Evolutionary conservation across 148 eudicot species (phyloP).

Genomic region (Rhododendron simsii): DNA sequence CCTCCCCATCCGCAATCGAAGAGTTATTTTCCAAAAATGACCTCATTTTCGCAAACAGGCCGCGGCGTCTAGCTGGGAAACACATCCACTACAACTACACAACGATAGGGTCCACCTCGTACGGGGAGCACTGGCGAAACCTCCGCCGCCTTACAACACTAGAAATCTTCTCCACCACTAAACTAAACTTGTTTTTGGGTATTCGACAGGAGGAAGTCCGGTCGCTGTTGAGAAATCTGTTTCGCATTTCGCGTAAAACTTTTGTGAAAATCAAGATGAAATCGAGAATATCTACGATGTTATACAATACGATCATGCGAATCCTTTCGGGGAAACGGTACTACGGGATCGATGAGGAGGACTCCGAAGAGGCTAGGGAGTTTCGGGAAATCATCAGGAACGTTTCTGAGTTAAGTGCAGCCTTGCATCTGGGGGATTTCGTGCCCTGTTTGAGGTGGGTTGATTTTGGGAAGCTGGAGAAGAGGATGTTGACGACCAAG

Average conservation of each 20-base stretch:
- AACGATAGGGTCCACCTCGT: neutral
- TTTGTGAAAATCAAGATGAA: too few species aligned
- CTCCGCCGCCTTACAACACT: neutral
- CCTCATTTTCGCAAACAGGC: slow-evolving; percentile 9
- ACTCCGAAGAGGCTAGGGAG: slow-evolving; percentile 9
- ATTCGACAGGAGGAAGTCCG: slow-evolving; percentile 29
- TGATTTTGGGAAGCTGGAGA: slow-evolving; percentile 21
- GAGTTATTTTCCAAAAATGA: slow-evolving; percentile 13
- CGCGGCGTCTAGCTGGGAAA: neutral
- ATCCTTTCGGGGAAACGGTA: slow-evolving; percentile 5
- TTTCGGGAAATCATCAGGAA: slow-evolving; percentile 17
- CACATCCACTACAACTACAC: slow-evolving; percentile 4
- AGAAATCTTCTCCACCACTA: neutral
- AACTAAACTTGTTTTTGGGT: neutral
- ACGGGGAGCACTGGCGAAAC: slow-evolving; percentile 1
- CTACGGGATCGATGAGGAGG: slow-evolving; percentile 14
- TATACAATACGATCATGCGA: too few species aligned
- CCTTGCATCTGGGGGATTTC: slow-evolving; percentile 26
- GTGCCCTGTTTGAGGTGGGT: slow-evolving; percentile 29
- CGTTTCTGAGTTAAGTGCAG: slow-evolving; percentile 15
- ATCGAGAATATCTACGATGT: too few species aligned
- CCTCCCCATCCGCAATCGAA: slow-evolving; percentile 11
- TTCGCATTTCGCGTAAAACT: neutral
- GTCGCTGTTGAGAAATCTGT: slow-evolving; percentile 12
- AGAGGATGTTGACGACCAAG: slow-evolving; percentile 16